These are phyloP conservation scores for Mycena citricolor DNA, from an alignment of 1,284 basidiomycete genomes.

Conservation along the genomic window DNA sequence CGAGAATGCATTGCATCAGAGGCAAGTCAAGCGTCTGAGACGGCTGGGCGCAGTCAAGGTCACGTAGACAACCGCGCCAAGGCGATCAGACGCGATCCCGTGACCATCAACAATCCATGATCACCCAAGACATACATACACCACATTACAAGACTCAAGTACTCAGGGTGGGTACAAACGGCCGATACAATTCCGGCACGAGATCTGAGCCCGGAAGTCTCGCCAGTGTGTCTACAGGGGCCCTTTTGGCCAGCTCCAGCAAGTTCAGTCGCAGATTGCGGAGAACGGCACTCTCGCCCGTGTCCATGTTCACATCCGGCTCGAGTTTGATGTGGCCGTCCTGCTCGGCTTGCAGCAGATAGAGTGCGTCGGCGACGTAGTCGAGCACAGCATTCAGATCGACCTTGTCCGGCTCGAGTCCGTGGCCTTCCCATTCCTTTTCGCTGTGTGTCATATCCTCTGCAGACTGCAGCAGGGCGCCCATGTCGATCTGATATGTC, in stretches of 20 bases:
- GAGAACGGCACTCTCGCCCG: conserved; percentile 47
- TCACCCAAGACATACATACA: too few relatives aligned
- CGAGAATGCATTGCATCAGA: too few relatives aligned
- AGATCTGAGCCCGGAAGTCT: conserved; percentile 61
- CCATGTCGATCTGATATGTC: conserved; percentile 64
- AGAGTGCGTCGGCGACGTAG: conserved; percentile 46
- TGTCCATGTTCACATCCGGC: conserved; percentile 1
- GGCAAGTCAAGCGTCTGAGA: too few relatives aligned
- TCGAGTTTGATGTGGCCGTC: conserved; percentile 8
- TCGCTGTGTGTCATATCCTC: conserved; percentile 66
- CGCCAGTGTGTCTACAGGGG: conserved; percentile 69
- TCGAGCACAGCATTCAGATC: conserved; percentile 53
- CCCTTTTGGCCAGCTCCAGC: conserved; percentile 70
- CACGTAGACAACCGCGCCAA: too few relatives aligned
- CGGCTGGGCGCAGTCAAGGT: too few relatives aligned
- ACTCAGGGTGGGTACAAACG: conserved; percentile 56
- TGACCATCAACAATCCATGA: too few relatives aligned
- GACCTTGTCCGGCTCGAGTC: conserved; percentile 38
- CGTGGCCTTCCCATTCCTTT: conserved; percentile 55
- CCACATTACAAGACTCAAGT: too few relatives aligned
- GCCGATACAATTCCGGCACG: conserved; percentile 63
- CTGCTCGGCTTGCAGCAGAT: conserved; percentile 10
- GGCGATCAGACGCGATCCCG: too few relatives aligned
- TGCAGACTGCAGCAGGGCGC: conserved; percentile 56
- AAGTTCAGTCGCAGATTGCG: conserved; percentile 65